A percentile compares a stretch with the other conserved stretches of the same genome.
Evolutionary conservation across 768 basidiomycete species (phyloP).

Genomic region (Cystobasidium onofrii): DNA sequence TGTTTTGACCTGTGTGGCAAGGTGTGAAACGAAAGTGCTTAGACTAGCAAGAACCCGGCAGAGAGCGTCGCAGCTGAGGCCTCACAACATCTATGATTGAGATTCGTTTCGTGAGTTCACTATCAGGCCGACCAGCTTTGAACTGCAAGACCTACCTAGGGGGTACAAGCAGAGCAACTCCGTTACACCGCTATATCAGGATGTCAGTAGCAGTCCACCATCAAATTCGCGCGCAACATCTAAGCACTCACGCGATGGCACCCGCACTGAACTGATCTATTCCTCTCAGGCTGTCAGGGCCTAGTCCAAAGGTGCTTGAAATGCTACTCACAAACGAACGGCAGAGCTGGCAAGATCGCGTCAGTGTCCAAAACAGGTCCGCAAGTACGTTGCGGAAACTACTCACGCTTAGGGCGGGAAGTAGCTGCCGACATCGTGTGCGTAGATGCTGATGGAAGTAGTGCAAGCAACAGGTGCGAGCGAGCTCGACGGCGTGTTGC

Average conservation of each 20-base stretch:
- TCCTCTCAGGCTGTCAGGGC: neutral
- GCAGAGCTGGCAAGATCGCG: conserved; percentile 43
- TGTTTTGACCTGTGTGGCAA: conserved; percentile 72
- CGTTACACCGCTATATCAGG: conserved; percentile 50
- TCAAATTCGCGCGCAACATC: neutral
- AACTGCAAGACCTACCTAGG: conserved; percentile 68
- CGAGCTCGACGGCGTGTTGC: no score
- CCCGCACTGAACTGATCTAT: conserved; percentile 82
- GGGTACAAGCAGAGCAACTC: conserved; percentile 67
- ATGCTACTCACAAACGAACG: conserved; percentile 43
- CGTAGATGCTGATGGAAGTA: no score
- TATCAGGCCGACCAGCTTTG: neutral
- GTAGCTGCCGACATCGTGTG: no score
- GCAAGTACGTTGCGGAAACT: no score
- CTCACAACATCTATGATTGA: conserved; percentile 63
- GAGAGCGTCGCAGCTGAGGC: no score
- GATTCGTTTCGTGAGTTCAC: neutral
- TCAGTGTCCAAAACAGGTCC: no score
- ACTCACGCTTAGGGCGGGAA: no score
- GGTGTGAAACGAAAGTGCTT: no score
- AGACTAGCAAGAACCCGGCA: no score
- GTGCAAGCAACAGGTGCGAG: no score
- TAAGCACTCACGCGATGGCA: conserved; percentile 60
- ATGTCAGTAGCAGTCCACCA: neutral
- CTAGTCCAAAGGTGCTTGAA: neutral